phyloP scores from a whole-genome alignment of 1,284 basidiomycete genomes.

The Melanopsichium pennsylvanicum region DNA sequence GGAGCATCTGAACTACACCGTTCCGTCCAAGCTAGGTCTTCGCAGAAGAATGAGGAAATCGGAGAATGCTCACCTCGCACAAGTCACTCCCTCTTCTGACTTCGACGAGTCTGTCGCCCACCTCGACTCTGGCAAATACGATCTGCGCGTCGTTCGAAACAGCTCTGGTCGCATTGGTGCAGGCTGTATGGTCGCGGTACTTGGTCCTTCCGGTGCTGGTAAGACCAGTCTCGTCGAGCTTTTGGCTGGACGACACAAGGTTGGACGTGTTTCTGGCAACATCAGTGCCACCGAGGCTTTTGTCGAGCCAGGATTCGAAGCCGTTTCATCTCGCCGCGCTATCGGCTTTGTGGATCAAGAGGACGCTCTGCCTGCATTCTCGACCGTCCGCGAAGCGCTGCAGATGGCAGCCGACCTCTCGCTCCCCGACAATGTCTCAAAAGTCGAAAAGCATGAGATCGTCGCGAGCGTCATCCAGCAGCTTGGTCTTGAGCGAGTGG shows the following conservation, averaged over 20 bases:
- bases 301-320: background rate
- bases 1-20: constrained; percentile 38
- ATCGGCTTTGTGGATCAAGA: constrained; percentile 57
- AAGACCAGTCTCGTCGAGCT: constrained; percentile 57
- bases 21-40: constrained; percentile 11
- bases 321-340: constrained; percentile 4
- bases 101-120: constrained; percentile 5
- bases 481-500: constrained; percentile 45
- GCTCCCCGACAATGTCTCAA: constrained; percentile 44
- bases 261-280: constrained; percentile 32
- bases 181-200: constrained; percentile 49
- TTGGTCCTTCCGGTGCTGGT: constrained; percentile 55
- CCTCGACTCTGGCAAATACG: constrained; percentile 4
- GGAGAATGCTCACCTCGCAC: background rate
- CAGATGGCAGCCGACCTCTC: constrained; percentile 51
- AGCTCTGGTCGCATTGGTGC: constrained; percentile 44
- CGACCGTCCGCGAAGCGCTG: constrained; percentile 54
- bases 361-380: constrained; percentile 47
- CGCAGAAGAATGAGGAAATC: constrained; percentile 1
- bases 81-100: constrained; percentile 3
- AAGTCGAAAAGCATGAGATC: constrained; percentile 29
- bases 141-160: constrained; percentile 14
- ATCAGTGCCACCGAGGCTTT: constrained; percentile 23
- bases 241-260: constrained; percentile 50
- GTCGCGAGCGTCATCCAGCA: constrained; percentile 31